Conservation (phyloP, 371 early-diverging fungal genomes). For the Encephalitozoon romaleae region DNA sequence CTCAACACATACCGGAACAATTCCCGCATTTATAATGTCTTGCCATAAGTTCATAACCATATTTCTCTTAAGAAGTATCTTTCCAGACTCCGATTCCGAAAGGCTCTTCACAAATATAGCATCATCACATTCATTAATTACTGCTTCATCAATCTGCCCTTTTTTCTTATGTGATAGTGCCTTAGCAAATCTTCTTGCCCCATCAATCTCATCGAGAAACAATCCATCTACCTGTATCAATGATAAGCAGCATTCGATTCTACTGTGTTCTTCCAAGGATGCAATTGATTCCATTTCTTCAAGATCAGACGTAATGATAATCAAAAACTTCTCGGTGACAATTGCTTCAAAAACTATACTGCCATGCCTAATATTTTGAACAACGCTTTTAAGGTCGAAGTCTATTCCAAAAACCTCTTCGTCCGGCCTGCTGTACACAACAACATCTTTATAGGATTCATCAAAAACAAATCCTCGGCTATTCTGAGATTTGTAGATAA, state of each 20-base stretch:
- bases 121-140: background rate
- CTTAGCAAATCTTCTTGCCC: background rate
- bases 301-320: background rate
- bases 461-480: constrained; percentile 51
- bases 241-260: constrained; percentile 20
- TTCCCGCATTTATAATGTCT: constrained; percentile 24
- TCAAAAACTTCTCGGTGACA: background rate
- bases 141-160: background rate
- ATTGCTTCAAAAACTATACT: constrained; percentile 23
- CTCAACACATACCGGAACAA: constrained; percentile 47
- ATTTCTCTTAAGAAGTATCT: constrained; percentile 27
- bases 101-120: background rate
- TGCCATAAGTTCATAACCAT: constrained; percentile 28
- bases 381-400: background rate
- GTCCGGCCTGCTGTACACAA: background rate
- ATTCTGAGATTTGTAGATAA: constrained; percentile 47
- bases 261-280: background rate
- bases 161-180: background rate
- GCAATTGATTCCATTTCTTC: background rate
- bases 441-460: constrained; percentile 38
- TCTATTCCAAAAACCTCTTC: background rate
- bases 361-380: background rate
- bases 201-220: background rate
- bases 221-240: background rate
- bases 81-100: constrained; percentile 16